Evolutionary conservation across 352 stramenopile genomes (phyloP).

Genomic region (Peronosclerospora sorghi): DNA sequence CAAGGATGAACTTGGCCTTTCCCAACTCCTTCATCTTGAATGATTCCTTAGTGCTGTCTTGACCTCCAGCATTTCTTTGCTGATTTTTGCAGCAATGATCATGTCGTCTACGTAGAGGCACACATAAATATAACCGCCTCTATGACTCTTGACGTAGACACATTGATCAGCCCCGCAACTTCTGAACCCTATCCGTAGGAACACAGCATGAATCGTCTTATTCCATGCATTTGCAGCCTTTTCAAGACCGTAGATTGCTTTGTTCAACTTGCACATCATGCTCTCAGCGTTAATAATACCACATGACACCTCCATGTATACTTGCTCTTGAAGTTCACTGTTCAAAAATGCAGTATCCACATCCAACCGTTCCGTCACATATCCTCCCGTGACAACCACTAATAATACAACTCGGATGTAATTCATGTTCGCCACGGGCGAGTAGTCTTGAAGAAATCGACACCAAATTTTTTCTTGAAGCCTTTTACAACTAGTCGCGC

Average conservation of each 20-base stretch:
- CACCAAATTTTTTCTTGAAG: slow-evolving; percentile 4
- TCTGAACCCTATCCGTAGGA: slow-evolving; percentile 7
- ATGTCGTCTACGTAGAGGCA: slow-evolving; percentile 4
- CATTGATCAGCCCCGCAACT: slow-evolving; percentile 9
- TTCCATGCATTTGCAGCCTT: slow-evolving; percentile 15
- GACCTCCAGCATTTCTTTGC: slow-evolving; percentile 1
- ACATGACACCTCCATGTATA: slow-evolving; percentile 2
- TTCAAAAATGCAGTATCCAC: slow-evolving; percentile 4
- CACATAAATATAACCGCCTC: slow-evolving; percentile 4
- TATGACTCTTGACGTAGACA: slow-evolving; percentile 9
- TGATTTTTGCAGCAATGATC: slow-evolving; percentile 10
- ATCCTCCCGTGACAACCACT: not conserved
- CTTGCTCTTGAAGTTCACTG: not conserved
- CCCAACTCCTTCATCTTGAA: too few species aligned
- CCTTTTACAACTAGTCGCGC: not conserved
- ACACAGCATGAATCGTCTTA: slow-evolving; percentile 9
- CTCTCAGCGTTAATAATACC: not conserved
- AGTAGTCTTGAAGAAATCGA: slow-evolving; percentile 7
- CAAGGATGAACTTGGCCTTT: not conserved
- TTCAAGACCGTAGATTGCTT: slow-evolving; percentile 13
- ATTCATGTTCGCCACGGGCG: slow-evolving; percentile 8
- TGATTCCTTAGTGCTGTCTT: slow-evolving; percentile 4
- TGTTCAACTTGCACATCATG: slow-evolving; percentile 5
- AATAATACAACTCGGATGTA: slow-evolving; percentile 1
- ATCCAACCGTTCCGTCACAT: not conserved